A percentile compares a stretch with the other conserved stretches of the same genome.
Conservation (phyloP, 305 asterid genomes). For the Rubia occidens region DNA sequence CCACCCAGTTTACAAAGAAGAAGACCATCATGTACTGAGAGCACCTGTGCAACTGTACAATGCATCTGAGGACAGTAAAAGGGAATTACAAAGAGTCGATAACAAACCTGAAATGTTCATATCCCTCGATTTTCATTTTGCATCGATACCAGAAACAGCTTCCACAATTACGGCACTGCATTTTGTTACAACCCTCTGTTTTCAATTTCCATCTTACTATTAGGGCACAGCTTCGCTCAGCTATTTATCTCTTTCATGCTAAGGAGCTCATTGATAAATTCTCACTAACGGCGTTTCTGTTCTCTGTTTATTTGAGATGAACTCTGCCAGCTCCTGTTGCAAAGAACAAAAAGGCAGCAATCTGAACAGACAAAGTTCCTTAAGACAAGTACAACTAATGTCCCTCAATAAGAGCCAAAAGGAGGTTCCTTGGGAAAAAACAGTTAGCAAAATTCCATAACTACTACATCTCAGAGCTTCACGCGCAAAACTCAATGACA, state of each 20-base stretch:
- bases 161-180: conserved; percentile 71
- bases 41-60: neutral
- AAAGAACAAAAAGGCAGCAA: conserved; percentile 16
- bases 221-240: conserved; percentile 76
- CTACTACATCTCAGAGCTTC: neutral
- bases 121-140: conserved; percentile 57
- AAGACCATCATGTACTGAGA: conserved; percentile 13
- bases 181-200: conserved; percentile 92
- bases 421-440: no score
- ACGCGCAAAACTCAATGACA: neutral
- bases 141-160: conserved; percentile 70
- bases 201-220: conserved; percentile 80
- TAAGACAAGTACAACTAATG: no score
- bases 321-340: conserved; percentile 61
- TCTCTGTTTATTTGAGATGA: conserved; percentile 39
- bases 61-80: conserved; percentile 2
- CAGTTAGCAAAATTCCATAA: neutral
- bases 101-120: conserved; percentile 72
- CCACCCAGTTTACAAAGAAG: conserved; percentile 10
- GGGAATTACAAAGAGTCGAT: neutral
- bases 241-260: conserved; percentile 45
- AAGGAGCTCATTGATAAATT: conserved; percentile 65
- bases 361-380: no score
- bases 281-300: conserved; percentile 62
- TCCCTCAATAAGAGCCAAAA: no score